A percentile compares a stretch with the other conserved stretches of the same genome.
phyloP scores from a whole-genome alignment of 805 yeast species.

The Ogataea minuta region DNA sequence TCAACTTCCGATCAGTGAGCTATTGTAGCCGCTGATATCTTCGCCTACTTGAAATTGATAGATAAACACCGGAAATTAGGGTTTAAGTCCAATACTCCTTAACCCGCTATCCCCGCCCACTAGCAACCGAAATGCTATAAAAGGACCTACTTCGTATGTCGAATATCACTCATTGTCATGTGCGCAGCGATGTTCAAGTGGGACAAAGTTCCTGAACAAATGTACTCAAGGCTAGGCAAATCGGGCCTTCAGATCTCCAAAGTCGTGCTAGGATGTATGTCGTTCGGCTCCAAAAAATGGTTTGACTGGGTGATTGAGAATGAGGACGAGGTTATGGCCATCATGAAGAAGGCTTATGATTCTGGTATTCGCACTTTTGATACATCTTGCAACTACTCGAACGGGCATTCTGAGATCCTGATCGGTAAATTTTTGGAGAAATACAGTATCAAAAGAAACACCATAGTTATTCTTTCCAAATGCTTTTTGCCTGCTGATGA shows the following conservation, averaged over 20 bases:
- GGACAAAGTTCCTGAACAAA: not conserved
- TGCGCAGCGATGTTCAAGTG: not conserved
- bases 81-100: no score
- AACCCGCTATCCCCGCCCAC: no score
- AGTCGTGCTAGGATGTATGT: slow-evolving; percentile 55
- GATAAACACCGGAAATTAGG: no score
- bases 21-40: no score
- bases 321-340: slow-evolving; percentile 42
- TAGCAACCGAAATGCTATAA: no score
- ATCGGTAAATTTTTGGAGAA: slow-evolving; percentile 52
- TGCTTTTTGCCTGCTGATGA: slow-evolving; percentile 34
- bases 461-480: slow-evolving; percentile 56
- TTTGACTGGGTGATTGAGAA: slow-evolving; percentile 46
- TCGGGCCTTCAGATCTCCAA: slow-evolving; percentile 48
- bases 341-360: slow-evolving; percentile 48
- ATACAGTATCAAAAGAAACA: slow-evolving; percentile 51
- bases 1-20: no score
- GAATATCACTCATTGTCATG: no score
- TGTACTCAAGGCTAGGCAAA: slow-evolving; percentile 6
- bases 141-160: no score
- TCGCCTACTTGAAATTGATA: no score
- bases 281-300: slow-evolving; percentile 45
- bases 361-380: slow-evolving; percentile 48
- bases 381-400: slow-evolving; percentile 49
- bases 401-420: slow-evolving; percentile 47